phyloP scores from a whole-genome alignment of 176 grass and related monocot genomes.

The Puya raimondii region DNA sequence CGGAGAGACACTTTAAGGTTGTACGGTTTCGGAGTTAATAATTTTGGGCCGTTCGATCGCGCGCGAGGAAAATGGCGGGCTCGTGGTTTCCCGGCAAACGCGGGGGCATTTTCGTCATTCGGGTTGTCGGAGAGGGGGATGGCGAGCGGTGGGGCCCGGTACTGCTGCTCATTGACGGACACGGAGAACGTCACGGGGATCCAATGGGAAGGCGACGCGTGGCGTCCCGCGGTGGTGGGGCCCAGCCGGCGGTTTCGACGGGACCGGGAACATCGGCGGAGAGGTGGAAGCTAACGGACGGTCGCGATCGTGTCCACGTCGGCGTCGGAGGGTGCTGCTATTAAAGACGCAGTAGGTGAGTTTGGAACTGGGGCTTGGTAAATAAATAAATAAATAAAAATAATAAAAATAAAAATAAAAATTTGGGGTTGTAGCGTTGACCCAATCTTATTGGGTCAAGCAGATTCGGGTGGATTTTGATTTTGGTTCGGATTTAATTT shows the following conservation, averaged over 20 bases:
- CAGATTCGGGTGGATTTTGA: too few relatives aligned
- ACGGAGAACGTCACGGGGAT: neutral
- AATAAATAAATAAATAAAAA: too few relatives aligned
- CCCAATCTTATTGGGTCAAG: too few relatives aligned
- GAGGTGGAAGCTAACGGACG: neutral
- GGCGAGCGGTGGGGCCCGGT: too few relatives aligned
- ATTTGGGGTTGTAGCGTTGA: too few relatives aligned
- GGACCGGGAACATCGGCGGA: neutral
- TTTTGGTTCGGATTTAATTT: too few relatives aligned
- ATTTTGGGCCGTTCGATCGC: neutral
- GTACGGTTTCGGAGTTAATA: too few relatives aligned
- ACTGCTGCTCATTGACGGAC: neutral
- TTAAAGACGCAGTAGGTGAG: too few relatives aligned
- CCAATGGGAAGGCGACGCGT: neutral
- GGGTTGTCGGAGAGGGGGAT: neutral
- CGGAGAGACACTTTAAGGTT: too few relatives aligned
- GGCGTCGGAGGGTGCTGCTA: neutral
- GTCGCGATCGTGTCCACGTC: neutral
- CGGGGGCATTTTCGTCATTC: neutral
- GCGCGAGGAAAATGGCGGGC: neutral
- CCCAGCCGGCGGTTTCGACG: neutral
- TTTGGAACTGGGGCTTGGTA: too few relatives aligned
- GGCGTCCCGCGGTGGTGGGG: neutral
- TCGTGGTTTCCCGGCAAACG: neutral
- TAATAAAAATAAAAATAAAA: too few relatives aligned